Evolutionary conservation across 768 basidiomycete species (phyloP).

Genomic region (Sarcodon sp.): DNA sequence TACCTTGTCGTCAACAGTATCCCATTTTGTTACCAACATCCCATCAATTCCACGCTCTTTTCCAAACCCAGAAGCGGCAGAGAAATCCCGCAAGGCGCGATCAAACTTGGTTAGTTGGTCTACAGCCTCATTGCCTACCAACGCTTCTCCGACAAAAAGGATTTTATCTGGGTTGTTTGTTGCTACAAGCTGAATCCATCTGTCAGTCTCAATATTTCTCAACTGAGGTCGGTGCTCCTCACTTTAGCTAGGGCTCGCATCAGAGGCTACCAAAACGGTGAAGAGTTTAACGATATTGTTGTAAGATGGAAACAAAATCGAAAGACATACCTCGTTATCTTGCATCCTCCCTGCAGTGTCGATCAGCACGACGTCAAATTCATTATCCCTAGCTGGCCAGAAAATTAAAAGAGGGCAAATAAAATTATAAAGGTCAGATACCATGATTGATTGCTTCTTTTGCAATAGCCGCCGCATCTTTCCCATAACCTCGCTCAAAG

Average conservation of each 20-base stretch:
- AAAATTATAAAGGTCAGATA: conserved; percentile 17
- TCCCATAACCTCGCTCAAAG: conserved; percentile 94
- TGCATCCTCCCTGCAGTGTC: conserved; percentile 99
- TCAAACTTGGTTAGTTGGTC: conserved; percentile 98
- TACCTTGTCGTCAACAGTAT: conserved; percentile 96
- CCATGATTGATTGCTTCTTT: conserved; percentile 90
- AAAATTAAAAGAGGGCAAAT: background rate
- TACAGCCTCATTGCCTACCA: conserved; percentile 98
- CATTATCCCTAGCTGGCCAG: conserved; percentile 63
- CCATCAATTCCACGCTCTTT: conserved; percentile 92
- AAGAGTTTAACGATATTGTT: conserved; percentile 3
- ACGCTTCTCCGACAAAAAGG: conserved; percentile 94
- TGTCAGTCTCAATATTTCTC: background rate
- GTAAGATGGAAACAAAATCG: background rate
- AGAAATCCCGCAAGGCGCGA: conserved; percentile 86
- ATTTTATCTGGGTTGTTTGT: conserved; percentile 96
- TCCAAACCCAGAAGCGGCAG: conserved; percentile 50
- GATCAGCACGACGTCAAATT: conserved; percentile 93
- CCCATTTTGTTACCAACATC: conserved; percentile 98
- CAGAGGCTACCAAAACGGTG: conserved; percentile 44
- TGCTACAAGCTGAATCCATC: conserved; percentile 55
- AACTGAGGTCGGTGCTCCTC: conserved; percentile 3
- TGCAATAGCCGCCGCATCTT: conserved; percentile 97
- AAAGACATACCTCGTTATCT: conserved; percentile 75
- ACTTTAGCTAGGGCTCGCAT: conserved; percentile 99